These are phyloP conservation scores for Podosphaera fusca DNA, from an alignment of 2,329 filamentous ascomycete genomes.

Conservation along the genomic window DNA sequence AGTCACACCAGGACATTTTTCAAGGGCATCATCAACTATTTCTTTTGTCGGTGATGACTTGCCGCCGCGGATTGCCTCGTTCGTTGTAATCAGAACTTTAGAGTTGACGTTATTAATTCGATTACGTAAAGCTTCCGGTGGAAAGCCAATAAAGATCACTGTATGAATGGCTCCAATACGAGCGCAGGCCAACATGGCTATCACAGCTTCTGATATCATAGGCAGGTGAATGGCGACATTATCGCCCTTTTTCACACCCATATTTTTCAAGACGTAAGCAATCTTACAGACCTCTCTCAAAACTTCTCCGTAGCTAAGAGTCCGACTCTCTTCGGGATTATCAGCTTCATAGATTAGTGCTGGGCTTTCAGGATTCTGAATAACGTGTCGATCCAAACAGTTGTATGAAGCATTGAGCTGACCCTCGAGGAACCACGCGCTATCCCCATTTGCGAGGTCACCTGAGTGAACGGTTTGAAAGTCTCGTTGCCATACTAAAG, in stretches of 20 bases:
- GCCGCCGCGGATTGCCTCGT: conserved; percentile 93
- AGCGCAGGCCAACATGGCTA: conserved; percentile 74
- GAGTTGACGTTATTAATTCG: conserved; percentile 77
- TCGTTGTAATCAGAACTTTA: conserved; percentile 87
- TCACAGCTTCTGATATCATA: conserved; percentile 91
- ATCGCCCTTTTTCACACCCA: conserved; percentile 92
- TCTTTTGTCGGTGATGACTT: conserved; percentile 97
- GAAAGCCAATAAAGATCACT: conserved; percentile 94
- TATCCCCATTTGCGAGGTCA: conserved; percentile 56
- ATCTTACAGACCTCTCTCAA: conserved; percentile 75
- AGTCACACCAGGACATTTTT: conserved; percentile 76
- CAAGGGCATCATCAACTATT: conserved; percentile 93
- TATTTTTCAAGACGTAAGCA: conserved; percentile 78
- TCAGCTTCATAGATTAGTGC: conserved; percentile 99
- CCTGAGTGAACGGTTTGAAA: conserved; percentile 77
- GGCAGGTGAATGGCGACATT: conserved; percentile 92
- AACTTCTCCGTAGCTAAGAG: conserved; percentile 79
- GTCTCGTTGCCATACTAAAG: conserved; percentile 73
- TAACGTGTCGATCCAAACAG: conserved; percentile 89
- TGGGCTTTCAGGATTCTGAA: conserved; percentile 76
- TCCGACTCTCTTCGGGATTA: conserved; percentile 67
- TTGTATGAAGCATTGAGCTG: conserved; percentile 92
- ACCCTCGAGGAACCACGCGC: conserved; percentile 86
- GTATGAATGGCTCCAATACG: conserved; percentile 94
- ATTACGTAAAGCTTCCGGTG: conserved; percentile 82